Conservation (phyloP, 2,329 filamentous ascomycete species). For the Dactylella cylindrospora region DNA sequence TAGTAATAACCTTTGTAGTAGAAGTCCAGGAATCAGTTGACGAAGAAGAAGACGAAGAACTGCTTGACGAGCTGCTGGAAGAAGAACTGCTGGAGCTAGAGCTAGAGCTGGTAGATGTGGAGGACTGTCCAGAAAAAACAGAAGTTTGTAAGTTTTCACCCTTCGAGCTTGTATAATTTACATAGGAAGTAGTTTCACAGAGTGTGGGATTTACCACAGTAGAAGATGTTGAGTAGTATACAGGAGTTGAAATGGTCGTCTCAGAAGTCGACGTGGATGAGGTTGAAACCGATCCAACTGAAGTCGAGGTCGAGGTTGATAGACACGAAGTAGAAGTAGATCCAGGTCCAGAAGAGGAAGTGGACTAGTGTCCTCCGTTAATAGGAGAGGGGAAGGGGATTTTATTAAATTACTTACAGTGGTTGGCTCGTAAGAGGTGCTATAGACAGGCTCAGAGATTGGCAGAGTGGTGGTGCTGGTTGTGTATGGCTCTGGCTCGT, state of each 20-base stretch:
- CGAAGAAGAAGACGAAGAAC: conserved; percentile 8
- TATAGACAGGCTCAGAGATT: conserved; percentile 29
- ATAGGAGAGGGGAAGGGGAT: conserved; percentile 28
- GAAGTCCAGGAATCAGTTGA: conserved; percentile 34
- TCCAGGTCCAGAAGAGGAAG: not conserved
- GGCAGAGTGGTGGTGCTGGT: conserved; percentile 28
- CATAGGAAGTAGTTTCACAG: conserved; percentile 7
- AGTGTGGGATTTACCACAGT: conserved; percentile 36
- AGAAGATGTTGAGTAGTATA: conserved; percentile 27
- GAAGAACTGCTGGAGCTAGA: conserved; percentile 17
- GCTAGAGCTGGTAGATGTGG: conserved; percentile 26
- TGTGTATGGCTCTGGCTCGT: conserved; percentile 18
- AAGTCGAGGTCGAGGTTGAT: conserved; percentile 38
- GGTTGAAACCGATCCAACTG: conserved; percentile 31
- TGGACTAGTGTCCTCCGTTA: conserved; percentile 38
- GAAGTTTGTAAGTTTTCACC: conserved; percentile 32
- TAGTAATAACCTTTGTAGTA: conserved; percentile 27
- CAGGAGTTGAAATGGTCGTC: conserved; percentile 21
- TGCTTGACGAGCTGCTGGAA: conserved; percentile 27
- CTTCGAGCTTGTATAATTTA: conserved; percentile 16
- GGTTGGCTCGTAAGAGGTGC: conserved; percentile 27
- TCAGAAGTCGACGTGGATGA: conserved; percentile 25
- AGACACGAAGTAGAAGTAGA: conserved; percentile 14
- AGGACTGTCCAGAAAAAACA: conserved; percentile 30
- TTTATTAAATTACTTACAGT: conserved; percentile 24